Evolutionary conservation across 169 alveolate genomes (phyloP), one percentile per base, ranked within the genome.

Genomic region (Amoebophrya sp.): DNA sequence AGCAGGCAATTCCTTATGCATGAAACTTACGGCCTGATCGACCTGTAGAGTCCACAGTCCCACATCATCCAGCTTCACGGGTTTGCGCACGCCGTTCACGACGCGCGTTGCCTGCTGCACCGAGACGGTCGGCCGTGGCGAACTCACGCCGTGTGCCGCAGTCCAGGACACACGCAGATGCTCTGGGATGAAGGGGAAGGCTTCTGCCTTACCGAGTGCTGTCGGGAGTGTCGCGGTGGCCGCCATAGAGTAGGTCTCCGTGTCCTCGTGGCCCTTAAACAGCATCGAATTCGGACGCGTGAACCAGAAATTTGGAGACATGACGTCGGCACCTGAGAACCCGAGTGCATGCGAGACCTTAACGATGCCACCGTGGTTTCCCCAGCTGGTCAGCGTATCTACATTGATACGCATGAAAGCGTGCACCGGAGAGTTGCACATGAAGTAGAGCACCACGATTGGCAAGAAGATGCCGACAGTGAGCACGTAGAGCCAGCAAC

Each of bases 351-450:
- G 83, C 39, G 83, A 26, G 38, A 36, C 83, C 83, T 29, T 29
- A 36, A 36, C 33, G 36, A 36, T 65, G 36, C 18, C n/a, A 10
- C 39, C 2, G 2, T 29, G 2, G 83, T 65, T 29, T 36, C n/a
- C 39, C 83, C 83, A 65, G 83, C 33, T 6, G 83, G 3, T 1
- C 83, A 65, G 18, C 39, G 18, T 65, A 36, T 65, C 83, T 36
- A 65, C 83, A 36, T 65, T 65, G 36, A 36, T 65, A 36, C 83
- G 83, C 39, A 65, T 1, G 2, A 65, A 36, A 10, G 83, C 83
- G 83, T 65, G 83, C 39, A 65, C n/a, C 83, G 83, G 83, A 6
- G 36, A 12, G 83, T 65, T 65, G 83, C 83, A 65, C 83, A 65
- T 65, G 83, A 65, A 65, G 83, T 65, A 65, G 83, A 65, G 18